Conservation (phyloP, 768 basidiomycete species). For the Serendipita vermifera region DNA sequence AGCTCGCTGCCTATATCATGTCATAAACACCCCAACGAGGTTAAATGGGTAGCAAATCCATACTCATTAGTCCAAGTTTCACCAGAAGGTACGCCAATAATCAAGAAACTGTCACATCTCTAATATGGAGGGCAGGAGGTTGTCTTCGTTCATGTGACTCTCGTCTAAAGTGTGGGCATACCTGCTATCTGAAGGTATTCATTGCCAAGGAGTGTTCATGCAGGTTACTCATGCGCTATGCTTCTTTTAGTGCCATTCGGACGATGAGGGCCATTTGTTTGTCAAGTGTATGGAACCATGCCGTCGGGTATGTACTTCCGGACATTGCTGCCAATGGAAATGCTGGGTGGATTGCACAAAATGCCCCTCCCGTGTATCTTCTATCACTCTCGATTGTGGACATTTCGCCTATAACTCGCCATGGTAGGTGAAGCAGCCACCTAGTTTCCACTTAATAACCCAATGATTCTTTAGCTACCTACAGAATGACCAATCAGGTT, state of each 20-base stretch:
- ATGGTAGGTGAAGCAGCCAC: conserved; percentile 46
- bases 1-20: conserved; percentile 44
- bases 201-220: too few relatives aligned
- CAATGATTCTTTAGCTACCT: conserved; percentile 28
- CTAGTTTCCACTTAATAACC: not conserved
- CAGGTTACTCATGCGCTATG: not conserved
- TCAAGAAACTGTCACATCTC: not conserved
- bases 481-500: conserved; percentile 32
- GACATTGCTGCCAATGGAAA: conserved; percentile 43
- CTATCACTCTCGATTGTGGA: conserved; percentile 45
- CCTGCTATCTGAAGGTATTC: conserved; percentile 51
- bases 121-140: conserved; percentile 37
- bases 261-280: conserved; percentile 40
- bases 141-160: conserved; percentile 45
- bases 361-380: conserved; percentile 35
- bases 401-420: conserved; percentile 32
- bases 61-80: conserved; percentile 38
- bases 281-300: conserved; percentile 39
- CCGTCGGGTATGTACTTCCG: conserved; percentile 36
- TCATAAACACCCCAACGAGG: conserved; percentile 36
- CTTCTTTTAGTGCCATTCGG: conserved; percentile 44
- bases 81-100: conserved; percentile 37
- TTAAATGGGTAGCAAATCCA: conserved; percentile 34
- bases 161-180: conserved; percentile 47
- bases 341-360: conserved; percentile 42